Evolutionary conservation across 371 early-diverging fungal species (phyloP), one percentile per base, ranked within the genome.

Genomic region (Amoeboradix gromovi): DNA sequence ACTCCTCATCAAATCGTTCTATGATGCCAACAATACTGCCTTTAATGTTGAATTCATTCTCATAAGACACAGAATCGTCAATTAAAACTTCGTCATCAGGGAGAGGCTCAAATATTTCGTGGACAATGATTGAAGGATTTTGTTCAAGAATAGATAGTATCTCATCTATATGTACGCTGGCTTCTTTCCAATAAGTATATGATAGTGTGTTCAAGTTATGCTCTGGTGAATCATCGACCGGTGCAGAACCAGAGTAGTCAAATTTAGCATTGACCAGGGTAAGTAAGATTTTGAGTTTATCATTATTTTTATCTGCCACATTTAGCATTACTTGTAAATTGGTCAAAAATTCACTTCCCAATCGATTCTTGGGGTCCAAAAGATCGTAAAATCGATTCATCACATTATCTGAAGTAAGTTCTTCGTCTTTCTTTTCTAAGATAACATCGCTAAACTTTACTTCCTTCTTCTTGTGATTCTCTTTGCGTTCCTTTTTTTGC

Each of bases 1-100:
- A 95, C 78, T 95, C 98, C 67, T 95, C 94, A 78, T 94, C 94
- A 48, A 95, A 77, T 66, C 95, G 88, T 73, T 93, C 94, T 31
- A 94, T 80, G 70, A 89, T 86, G 68, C 91, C 84, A 71, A 87
- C 81, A 69, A 95, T 77, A 30, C 89, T 90, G 69, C 96, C 96
- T 69, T 85, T 87, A 31, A 86, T 70, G 2, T 68, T 67, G 1
- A 16, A 1, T 12, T 16, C 30, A 16, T 68, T 30, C 2, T 68
- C 17, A 30, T 17, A 12, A 30, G 68, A 30, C 1, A 17, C 68
- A 30, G 28, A 17, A 1, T 17, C 29, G 27, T 68, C 29, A 12
- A 30, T 1, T 30, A 48, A 48, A 48, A 22, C 5, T 12, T 48
- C 48, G 12, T 48, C 48, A 12, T 48, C 48, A 12, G 48, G 48